Base-by-base conservation (phyloP, 345 rosid species). In the Eucalyptus regnans region DNA sequence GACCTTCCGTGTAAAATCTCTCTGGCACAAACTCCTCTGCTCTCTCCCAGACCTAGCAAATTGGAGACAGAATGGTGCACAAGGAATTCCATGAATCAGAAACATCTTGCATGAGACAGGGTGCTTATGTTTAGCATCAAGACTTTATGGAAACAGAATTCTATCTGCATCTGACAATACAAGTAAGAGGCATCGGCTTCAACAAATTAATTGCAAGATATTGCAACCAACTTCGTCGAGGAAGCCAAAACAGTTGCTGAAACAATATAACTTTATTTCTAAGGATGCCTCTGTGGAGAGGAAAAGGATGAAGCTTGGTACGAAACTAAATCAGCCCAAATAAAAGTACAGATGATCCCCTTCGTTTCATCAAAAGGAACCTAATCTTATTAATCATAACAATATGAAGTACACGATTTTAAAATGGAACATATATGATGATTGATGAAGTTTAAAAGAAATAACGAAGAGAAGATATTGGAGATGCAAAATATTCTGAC, bases 21-120 rank as follows among this genome's bases (percentile, higher is more conserved):
- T 95, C 98, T 3, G 99, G 99, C 86, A 93, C 88, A 91, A 97
- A 97, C 68, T 96, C 99, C 54, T 96, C 98, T 17, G 99, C 97
- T 87, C 95, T 95, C 86, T 97, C 99, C 99, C 99, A 97, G 41
- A 97, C 97, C 99, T 97, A 89, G 90, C 90, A 86, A 89, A 89
- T 76, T 23, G 37, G 15, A 52, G n/a, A 29, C 14, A 6, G 25
- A 44, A 41, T 46, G 43, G 37, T 17, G 9, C 83, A 29, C 23
- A 87, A 22, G 31, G 15, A 76, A 37, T 76, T 64, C 84, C 37
- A 44, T 20, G 13, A 54, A 56, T 71, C 66, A 88, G 68, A 37
- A 51, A 76, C 27, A 2, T 37, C 20, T 41, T 20, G 83, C 83
- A 76, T 76, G 41, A 71, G 83, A 10, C 27, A 20, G 83, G 46